A percentile compares a stretch with the other conserved stretches of the same genome.
Conservation (phyloP, 2,329 filamentous ascomycete species). For the Colletotrichum aenigma region DNA sequence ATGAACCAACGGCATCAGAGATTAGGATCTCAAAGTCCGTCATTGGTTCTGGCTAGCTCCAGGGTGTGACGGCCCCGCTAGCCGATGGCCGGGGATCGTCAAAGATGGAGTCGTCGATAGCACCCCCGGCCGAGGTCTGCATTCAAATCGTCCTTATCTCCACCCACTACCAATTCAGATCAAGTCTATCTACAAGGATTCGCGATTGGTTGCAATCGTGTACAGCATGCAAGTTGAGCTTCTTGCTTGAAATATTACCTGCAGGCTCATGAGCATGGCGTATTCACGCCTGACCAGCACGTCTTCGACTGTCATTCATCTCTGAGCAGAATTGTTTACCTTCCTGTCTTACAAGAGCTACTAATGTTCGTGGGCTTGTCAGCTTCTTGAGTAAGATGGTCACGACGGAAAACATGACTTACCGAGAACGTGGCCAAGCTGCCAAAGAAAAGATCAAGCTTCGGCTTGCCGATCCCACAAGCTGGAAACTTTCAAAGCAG, state of each 20-base stretch:
- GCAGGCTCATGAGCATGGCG: background rate
- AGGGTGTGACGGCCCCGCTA: background rate
- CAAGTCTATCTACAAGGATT: background rate
- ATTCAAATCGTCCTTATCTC: background rate
- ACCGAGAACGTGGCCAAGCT: background rate
- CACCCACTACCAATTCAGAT: background rate
- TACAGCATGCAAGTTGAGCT: background rate
- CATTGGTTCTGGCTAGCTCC: background rate
- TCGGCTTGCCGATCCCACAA: background rate
- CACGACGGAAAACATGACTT: background rate
- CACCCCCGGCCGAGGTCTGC: background rate
- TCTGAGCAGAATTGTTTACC: background rate
- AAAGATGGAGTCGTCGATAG: background rate
- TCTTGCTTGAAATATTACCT: background rate
- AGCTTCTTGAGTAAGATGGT: background rate
- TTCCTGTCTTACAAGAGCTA: background rate
- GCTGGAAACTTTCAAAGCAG: conserved; percentile 21
- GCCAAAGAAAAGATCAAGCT: background rate
- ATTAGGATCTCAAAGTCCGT: background rate
- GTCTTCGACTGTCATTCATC: background rate
- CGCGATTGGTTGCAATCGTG: background rate
- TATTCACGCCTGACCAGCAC: background rate
- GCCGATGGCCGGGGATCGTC: background rate
- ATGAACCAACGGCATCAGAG: background rate
- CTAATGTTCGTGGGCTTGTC: background rate